Base-by-base conservation (phyloP, 495 filamentous ascomycete genomes). In the Talaromyces wortmannii region DNA sequence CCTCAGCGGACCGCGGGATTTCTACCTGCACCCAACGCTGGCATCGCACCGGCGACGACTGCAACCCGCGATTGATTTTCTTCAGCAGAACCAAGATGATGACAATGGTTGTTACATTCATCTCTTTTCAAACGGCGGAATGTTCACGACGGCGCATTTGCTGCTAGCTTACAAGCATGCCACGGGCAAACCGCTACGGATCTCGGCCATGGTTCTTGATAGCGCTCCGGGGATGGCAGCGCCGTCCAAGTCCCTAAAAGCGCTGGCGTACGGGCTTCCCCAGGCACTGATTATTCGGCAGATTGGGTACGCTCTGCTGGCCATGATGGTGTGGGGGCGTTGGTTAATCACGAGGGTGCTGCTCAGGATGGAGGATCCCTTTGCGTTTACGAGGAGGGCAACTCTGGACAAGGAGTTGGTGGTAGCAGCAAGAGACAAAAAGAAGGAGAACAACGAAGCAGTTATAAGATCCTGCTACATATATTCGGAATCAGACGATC, bases 111-210 rank as follows among this genome's bases (percentile, higher is more conserved):
- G 17, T 67, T 69, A 66, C 43, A 55, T 76, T 42, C 74, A 77
- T 57, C 57, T 74, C 17, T 77, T 77, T 63, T 76, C 72, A 11
- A 77, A 77, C 47, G 74, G 74, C 18, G 74, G 74, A 11, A 43
- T 72, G 31, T 67, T 64, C 17, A 59, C 62, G 7, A 63, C 62
- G 0, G 60, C 62, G 6, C 56, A 74, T 45, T 45, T 75, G 32
- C 61, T 77, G 6, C 57, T 61, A 23, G 58, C 66, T 13, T 77
- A 72, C 47, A 62, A 60, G 12, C 43, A 59, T 8, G 59, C 60
- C 1, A 68, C 69, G 0, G 74, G 74, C 0, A 55, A 56, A 0
- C 49, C 70, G 6, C 50, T 76, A 7, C 65, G 61, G 13, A 55
- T 77, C 4, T 71, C 65, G 1, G 64, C 66, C 0, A 70, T 69